A percentile compares a stretch with the other conserved stretches of the same genome.
These are phyloP conservation scores for Nannochloropsis granulata DNA, from an alignment of 108 stramenopile species.

Conservation along the genomic window DNA sequence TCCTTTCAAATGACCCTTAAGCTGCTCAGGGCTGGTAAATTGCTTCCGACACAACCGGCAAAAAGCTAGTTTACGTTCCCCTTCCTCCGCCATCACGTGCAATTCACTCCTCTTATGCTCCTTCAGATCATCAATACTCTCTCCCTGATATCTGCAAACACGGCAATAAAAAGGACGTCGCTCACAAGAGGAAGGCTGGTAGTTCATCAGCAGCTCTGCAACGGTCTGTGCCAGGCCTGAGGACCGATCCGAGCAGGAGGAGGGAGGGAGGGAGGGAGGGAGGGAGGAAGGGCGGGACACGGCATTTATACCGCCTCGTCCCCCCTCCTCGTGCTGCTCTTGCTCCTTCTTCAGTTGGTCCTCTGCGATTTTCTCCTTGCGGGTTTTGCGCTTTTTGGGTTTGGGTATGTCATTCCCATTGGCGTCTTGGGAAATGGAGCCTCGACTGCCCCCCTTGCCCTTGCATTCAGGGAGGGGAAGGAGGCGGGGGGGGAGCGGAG, in stretches of 20 bases:
- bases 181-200: conserved; percentile 55
- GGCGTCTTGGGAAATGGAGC: neutral
- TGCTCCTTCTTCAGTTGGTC: neutral
- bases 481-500: neutral
- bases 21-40: conserved; percentile 64
- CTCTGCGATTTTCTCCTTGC: neutral
- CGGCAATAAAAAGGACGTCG: conserved; percentile 71
- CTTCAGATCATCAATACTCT: conserved; percentile 45
- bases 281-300: neutral
- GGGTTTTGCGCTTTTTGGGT: neutral
- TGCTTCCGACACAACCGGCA: conserved; percentile 71
- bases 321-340: neutral
- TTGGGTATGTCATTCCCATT: neutral
- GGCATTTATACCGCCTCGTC: neutral
- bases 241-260: neutral
- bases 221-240: conserved; percentile 54
- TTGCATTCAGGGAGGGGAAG: neutral
- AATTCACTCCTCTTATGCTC: conserved; percentile 50
- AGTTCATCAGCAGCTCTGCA: conserved; percentile 53
- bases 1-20: conserved; percentile 62
- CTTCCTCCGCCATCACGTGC: conserved; percentile 51
- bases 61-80: conserved; percentile 55
- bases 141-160: conserved; percentile 55
- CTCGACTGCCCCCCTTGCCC: neutral
- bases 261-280: neutral